Percentiles rank a stretch among this genome's conserved stretches.
Evolutionary conservation across 345 rosid species (phyloP).

Genomic region (Stellera chamaejasme): DNA sequence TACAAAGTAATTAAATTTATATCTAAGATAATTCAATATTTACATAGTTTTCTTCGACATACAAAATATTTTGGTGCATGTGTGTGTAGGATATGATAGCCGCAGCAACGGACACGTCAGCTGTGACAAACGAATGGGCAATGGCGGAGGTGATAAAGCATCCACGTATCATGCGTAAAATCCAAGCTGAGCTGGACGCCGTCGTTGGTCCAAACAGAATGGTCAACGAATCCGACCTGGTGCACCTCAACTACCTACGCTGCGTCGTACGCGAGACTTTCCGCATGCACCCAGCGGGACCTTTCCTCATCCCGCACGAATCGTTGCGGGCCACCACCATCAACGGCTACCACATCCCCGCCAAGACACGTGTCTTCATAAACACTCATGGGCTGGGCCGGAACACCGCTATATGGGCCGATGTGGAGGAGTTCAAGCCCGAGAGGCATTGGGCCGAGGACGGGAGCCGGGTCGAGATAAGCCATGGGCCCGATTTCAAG

Average conservation of each 20-base stretch:
- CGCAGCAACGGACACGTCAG: slow-evolving; percentile 94
- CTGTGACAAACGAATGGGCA: slow-evolving; percentile 96
- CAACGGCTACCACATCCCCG: slow-evolving; percentile 70
- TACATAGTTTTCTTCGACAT: not conserved
- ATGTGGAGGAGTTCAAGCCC: slow-evolving; percentile 67
- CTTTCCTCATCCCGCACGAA: slow-evolving; percentile 86
- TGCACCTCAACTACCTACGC: slow-evolving; percentile 64
- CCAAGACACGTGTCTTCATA: slow-evolving; percentile 80
- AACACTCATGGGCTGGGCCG: slow-evolving; percentile 89
- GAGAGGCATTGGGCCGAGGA: slow-evolving; percentile 65
- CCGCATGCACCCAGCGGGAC: slow-evolving; percentile 95
- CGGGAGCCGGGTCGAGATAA: slow-evolving; percentile 74
- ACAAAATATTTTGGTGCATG: not conserved
- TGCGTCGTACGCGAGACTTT: slow-evolving; percentile 94
- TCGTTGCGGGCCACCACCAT: slow-evolving; percentile 58
- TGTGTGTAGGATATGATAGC: slow-evolving; percentile 77
- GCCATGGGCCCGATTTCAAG: slow-evolving; percentile 84
- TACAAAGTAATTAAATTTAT: too few relatives aligned
- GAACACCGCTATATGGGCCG: slow-evolving; percentile 57
- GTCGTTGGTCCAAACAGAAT: slow-evolving; percentile 55
- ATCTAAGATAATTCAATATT: not conserved
- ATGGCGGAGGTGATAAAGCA: slow-evolving; percentile 88
- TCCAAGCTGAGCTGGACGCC: slow-evolving; percentile 67
- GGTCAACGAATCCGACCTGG: slow-evolving; percentile 64
- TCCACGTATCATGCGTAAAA: slow-evolving; percentile 55